phyloP scores from a whole-genome alignment of 2,329 filamentous ascomycete species.

The Neoarthrinium moseri region DNA sequence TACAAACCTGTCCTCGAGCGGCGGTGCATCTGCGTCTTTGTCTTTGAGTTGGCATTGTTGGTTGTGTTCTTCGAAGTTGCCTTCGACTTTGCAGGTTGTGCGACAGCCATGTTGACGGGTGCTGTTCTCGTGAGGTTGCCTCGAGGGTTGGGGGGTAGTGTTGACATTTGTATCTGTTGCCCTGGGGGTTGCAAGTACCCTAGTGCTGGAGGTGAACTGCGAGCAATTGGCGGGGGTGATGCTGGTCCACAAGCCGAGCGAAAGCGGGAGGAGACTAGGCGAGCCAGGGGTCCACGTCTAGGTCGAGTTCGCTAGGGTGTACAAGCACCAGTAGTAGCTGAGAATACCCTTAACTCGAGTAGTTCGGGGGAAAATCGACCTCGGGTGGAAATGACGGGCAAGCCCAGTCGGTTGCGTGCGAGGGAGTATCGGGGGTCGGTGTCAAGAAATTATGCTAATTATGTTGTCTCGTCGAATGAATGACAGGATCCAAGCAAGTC shows the following conservation, averaged over 20 bases:
- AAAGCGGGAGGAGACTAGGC: slow-evolving; percentile 37
- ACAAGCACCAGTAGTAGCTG: slow-evolving; percentile 23
- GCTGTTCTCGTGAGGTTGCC: slow-evolving; percentile 48
- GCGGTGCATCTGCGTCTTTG: slow-evolving; percentile 85
- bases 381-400: slow-evolving; percentile 22
- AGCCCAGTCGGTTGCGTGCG: slow-evolving; percentile 17
- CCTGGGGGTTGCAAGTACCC: too few relatives aligned
- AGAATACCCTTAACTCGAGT: slow-evolving; percentile 19
- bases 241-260: slow-evolving; percentile 34
- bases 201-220: slow-evolving; percentile 34
- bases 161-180: slow-evolving; percentile 61
- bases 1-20: slow-evolving; percentile 88
- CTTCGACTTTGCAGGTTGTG: slow-evolving; percentile 60
- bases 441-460: slow-evolving; percentile 38
- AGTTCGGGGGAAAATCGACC: slow-evolving; percentile 22
- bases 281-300: slow-evolving; percentile 23
- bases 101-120: slow-evolving; percentile 60
- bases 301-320: not conserved
- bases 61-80: slow-evolving; percentile 50
- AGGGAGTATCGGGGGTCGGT: slow-evolving; percentile 15
- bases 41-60: slow-evolving; percentile 56
- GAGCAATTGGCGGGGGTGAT: slow-evolving; percentile 26
- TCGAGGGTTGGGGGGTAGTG: slow-evolving; percentile 61
- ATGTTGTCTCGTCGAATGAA: slow-evolving; percentile 41
- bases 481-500: slow-evolving; percentile 57